Conservation (phyloP, 1,284 basidiomycete genomes). For the Puccinia novopanici region DNA sequence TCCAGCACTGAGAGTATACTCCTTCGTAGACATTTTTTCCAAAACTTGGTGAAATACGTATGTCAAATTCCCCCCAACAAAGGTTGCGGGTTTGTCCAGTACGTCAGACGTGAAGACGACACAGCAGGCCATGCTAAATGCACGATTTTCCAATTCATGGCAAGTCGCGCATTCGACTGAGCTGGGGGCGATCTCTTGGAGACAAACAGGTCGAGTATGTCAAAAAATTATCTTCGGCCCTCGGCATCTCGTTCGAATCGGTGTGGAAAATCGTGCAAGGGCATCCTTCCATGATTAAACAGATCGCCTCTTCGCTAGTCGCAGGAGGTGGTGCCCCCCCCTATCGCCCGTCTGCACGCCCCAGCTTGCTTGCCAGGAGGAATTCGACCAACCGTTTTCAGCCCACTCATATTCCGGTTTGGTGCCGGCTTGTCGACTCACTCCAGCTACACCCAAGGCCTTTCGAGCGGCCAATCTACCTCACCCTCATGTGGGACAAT, state of each 20-base stretch:
- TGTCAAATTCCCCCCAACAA: conserved; percentile 94
- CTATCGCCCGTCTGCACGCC: background rate
- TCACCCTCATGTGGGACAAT: background rate
- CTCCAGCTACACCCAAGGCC: background rate
- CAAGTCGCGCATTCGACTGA: conserved; percentile 76
- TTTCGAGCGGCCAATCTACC: conserved; percentile 15
- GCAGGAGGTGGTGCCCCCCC: background rate
- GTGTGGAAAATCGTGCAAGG: conserved; percentile 49
- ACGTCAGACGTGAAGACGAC: conserved; percentile 86
- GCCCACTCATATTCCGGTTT: conserved; percentile 2
- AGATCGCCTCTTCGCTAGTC: conserved; percentile 30
- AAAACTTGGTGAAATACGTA: conserved; percentile 88
- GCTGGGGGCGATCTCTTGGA: conserved; percentile 73
- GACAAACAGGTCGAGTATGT: conserved; percentile 55
- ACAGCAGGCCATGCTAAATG: conserved; percentile 90
- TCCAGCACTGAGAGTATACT: background rate
- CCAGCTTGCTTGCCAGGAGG: background rate
- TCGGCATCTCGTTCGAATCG: conserved; percentile 40
- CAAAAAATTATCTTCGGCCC: conserved; percentile 33
- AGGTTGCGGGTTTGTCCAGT: conserved; percentile 93
- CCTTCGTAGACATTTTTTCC: conserved; percentile 68
- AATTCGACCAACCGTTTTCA: background rate
- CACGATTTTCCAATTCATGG: conserved; percentile 91
- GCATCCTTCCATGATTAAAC: conserved; percentile 43
- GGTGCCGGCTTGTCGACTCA: background rate